Percentiles rank a stretch among this genome's conserved stretches.
phyloP scores from a whole-genome alignment of 1,139 yeast species.

The Spencermartinsiella ligniputridi region DNA sequence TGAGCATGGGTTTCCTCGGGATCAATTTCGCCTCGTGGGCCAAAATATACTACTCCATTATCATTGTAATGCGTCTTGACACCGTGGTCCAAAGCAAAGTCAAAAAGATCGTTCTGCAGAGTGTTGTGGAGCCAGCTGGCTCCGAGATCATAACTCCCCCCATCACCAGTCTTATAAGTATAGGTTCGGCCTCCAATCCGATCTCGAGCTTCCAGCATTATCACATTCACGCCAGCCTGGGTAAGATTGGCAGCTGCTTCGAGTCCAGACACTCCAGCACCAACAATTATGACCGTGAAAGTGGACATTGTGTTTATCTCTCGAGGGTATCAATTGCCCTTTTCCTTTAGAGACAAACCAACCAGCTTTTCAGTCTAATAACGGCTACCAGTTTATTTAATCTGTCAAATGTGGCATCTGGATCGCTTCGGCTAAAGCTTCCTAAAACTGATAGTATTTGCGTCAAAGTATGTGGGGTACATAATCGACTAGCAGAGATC shows the following conservation, averaged over 20 bases:
- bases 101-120: conserved; percentile 57
- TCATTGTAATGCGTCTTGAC: conserved; percentile 46
- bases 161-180: conserved; percentile 29
- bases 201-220: conserved; percentile 56
- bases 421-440: too few species aligned
- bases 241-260: conserved; percentile 65
- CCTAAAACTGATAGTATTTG: too few species aligned
- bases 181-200: conserved; percentile 49
- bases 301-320: neutral
- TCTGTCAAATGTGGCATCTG: too few species aligned
- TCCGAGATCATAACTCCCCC: conserved; percentile 38
- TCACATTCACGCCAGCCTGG: conserved; percentile 38
- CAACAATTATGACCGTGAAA: conserved; percentile 48
- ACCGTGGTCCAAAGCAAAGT: conserved; percentile 29
- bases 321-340: too few species aligned
- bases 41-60: conserved; percentile 36
- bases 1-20: conserved; percentile 6
- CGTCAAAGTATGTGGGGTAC: too few species aligned
- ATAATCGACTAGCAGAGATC: too few species aligned
- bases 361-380: too few species aligned
- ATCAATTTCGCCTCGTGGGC: conserved; percentile 4
- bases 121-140: conserved; percentile 92
- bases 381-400: too few species aligned
- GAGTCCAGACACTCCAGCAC: conserved; percentile 82
- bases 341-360: too few species aligned